These are phyloP conservation scores for Isoetes taiwanensis DNA, from an alignment of 75 land plant genomes.

Conservation along the genomic window DNA sequence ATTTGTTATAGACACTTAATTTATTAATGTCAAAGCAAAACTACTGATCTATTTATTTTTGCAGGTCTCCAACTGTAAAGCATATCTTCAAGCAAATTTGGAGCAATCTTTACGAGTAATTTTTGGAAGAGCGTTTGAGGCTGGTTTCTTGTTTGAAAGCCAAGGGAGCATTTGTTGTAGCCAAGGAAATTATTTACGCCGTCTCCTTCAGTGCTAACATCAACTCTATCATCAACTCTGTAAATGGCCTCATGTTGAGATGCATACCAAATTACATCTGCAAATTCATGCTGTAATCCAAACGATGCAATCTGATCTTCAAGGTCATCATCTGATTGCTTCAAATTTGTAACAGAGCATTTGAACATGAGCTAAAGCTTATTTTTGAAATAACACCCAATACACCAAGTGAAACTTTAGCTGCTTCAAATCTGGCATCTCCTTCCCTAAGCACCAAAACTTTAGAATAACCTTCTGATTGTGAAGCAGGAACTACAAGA, in stretches of 20 bases:
- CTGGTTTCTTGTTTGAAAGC: too few species aligned
- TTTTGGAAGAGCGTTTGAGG: too few species aligned
- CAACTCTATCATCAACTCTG: slow-evolving; percentile 2
- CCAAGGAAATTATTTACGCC: neutral
- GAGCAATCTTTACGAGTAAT: too few species aligned
- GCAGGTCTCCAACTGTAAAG: too few species aligned
- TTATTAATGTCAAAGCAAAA: too few species aligned
- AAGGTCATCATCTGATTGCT: neutral
- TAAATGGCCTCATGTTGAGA: neutral
- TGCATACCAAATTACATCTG: neutral
- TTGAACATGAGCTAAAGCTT: neutral
- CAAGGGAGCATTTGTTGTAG: too few species aligned
- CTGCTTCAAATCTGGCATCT: neutral
- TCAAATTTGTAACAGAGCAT: neutral
- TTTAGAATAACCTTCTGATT: neutral
- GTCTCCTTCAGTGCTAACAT: neutral
- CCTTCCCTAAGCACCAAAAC: neutral
- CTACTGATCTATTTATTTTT: too few species aligned
- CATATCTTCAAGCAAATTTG: too few species aligned
- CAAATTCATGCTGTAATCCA: neutral
- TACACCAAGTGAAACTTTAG: neutral
- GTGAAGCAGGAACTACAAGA: neutral
- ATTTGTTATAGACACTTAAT: too few species aligned
- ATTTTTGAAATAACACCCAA: neutral
- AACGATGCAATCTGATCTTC: slow-evolving; percentile 2